Percentiles rank a stretch among this genome's conserved stretches.
Conservation (phyloP, 2,329 filamentous ascomycete species). For the Aspergillus flavus region DNA sequence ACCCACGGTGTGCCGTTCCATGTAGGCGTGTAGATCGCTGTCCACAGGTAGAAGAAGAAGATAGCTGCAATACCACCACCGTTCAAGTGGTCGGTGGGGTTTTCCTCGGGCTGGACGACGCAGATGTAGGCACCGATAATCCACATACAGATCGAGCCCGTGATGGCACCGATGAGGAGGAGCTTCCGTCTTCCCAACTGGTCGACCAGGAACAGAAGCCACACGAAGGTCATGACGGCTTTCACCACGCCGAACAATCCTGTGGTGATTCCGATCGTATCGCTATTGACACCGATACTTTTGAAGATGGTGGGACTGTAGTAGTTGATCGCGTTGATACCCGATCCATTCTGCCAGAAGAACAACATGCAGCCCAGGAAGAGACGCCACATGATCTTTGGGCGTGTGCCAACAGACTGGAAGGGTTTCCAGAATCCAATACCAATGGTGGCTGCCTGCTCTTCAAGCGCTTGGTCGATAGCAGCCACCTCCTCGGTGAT, state of each 20-base stretch:
- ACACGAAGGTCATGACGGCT: slow-evolving; percentile 67
- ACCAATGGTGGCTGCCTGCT: slow-evolving; percentile 64
- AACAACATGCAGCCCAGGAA: slow-evolving; percentile 74
- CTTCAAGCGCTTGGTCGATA: slow-evolving; percentile 69
- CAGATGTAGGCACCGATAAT: slow-evolving; percentile 38
- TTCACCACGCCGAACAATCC: slow-evolving; percentile 79
- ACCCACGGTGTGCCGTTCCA: slow-evolving; percentile 80
- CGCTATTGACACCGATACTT: slow-evolving; percentile 61
- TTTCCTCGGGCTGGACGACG: slow-evolving; percentile 33
- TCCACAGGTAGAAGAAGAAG: slow-evolving; percentile 74
- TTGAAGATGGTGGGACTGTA: slow-evolving; percentile 70
- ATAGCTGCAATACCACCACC: slow-evolving; percentile 47
- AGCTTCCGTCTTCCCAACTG: slow-evolving; percentile 63
- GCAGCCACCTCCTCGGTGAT: slow-evolving; percentile 72
- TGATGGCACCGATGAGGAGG: slow-evolving; percentile 64
- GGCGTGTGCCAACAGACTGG: slow-evolving; percentile 54
- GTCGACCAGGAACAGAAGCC: slow-evolving; percentile 70
- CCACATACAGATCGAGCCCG: slow-evolving; percentile 52
- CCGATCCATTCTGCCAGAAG: slow-evolving; percentile 75
- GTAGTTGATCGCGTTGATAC: slow-evolving; percentile 83
- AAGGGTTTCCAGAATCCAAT: slow-evolving; percentile 76
- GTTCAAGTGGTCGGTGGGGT: slow-evolving; percentile 26
- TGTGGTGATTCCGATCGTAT: slow-evolving; percentile 63
- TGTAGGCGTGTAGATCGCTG: slow-evolving; percentile 69
- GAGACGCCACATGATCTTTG: slow-evolving; percentile 69